These are phyloP conservation scores for Starmera caribaea DNA, from an alignment of 805 yeast genomes.

Conservation along the genomic window DNA sequence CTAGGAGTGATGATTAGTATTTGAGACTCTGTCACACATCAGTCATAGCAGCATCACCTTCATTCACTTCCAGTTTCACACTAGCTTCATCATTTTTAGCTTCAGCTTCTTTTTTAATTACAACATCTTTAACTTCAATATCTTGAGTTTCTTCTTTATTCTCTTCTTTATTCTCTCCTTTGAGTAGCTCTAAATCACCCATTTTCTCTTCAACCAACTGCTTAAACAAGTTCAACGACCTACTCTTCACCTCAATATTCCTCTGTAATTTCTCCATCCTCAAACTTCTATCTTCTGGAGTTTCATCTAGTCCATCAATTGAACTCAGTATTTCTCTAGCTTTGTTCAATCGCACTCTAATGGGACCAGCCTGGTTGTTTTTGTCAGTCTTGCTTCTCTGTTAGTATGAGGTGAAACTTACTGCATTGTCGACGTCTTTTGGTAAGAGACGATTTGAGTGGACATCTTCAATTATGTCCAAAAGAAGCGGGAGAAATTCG, in stretches of 20 bases:
- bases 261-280: constrained; percentile 24
- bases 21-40: no score
- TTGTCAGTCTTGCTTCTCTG: not conserved
- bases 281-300: constrained; percentile 26
- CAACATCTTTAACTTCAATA: not conserved
- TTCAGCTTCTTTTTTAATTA: no score
- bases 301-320: constrained; percentile 35
- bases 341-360: constrained; percentile 29
- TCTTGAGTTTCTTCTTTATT: not conserved
- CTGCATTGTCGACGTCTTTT: constrained; percentile 33
- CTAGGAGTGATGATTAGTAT: no score
- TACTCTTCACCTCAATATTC: constrained; percentile 21
- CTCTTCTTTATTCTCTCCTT: constrained; percentile 1
- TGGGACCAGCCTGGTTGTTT: constrained; percentile 29
- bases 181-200: not conserved
- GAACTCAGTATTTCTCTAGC: constrained; percentile 27
- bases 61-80: no score
- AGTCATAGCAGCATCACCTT: no score
- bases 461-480: constrained; percentile 31
- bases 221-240: constrained; percentile 14
- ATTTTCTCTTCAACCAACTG: constrained; percentile 10
- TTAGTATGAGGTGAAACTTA: constrained; percentile 11
- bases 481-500: constrained; percentile 29
- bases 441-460: constrained; percentile 30
- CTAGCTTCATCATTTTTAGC: no score